Percentiles rank a stretch among this genome's conserved stretches.
Evolutionary conservation across 2,329 filamentous ascomycete species (phyloP).

Genomic region (Ceratocystis colombiana): DNA sequence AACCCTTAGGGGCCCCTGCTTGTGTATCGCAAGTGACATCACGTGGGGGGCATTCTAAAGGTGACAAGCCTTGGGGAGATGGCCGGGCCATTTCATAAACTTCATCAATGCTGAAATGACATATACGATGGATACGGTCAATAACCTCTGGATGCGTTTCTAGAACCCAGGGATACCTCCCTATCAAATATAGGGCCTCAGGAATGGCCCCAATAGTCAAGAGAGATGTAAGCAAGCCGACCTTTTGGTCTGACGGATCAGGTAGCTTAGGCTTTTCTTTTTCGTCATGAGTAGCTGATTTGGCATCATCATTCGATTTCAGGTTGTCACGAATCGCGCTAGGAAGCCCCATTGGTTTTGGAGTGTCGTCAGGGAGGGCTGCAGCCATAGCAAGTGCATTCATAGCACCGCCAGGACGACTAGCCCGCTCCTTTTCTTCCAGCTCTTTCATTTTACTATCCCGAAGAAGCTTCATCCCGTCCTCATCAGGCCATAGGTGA

Average conservation of each 20-base stretch:
- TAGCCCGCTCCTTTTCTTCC: conserved; percentile 63
- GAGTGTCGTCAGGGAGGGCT: conserved; percentile 73
- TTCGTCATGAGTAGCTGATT: conserved; percentile 36
- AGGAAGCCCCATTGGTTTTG: conserved; percentile 34
- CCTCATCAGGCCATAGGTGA: conserved; percentile 78
- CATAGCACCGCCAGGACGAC: conserved; percentile 57
- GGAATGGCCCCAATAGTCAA: conserved; percentile 86
- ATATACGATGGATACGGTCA: conserved; percentile 70
- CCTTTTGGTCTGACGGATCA: conserved; percentile 79
- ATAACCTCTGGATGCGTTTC: conserved; percentile 75
- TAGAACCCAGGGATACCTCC: conserved; percentile 83
- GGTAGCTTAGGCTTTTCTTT: conserved; percentile 47
- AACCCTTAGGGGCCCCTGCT: conserved; percentile 57
- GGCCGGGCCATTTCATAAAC: conserved; percentile 40
- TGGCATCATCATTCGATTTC: conserved; percentile 22
- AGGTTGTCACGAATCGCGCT: conserved; percentile 38
- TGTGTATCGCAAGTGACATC: conserved; percentile 48
- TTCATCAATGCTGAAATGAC: conserved; percentile 70
- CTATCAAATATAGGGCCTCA: conserved; percentile 84
- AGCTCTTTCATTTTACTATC: conserved; percentile 63
- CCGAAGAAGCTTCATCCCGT: conserved; percentile 66
- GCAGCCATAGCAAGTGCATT: conserved; percentile 85
- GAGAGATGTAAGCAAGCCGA: conserved; percentile 70
- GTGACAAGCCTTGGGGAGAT: background rate
- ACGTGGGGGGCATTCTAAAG: conserved; percentile 14